Evolutionary conservation across 2,329 filamentous ascomycete species (phyloP), one percentile per base, ranked within the genome.

Genomic region (Acrocalymma vagum): DNA sequence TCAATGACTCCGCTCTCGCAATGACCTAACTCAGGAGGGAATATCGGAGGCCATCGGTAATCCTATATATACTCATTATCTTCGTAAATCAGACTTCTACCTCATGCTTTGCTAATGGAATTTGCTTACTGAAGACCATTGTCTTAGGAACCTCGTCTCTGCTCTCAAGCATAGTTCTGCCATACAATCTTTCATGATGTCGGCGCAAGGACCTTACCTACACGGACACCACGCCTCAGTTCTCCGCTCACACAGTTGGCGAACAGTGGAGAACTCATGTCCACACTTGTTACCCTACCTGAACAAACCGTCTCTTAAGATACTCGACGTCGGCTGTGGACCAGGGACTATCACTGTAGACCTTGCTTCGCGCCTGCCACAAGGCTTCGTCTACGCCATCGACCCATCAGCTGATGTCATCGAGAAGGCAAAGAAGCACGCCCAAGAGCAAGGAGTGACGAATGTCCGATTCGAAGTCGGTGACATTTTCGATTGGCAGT

Each of bases 321-420:
- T 78, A 26, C 70, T 78, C 15, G 75, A 79, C 44, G 70, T 77
- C 10, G 76, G 76, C 26, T 72, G 72, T 26, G 76, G 76, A 2
- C 73, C 75, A 4, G 75, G 76, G n/a, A 76, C 73, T 22, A 78
- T 79, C 49, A 72, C 73, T 2, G 62, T 66, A 7, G 72, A 72
- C 6, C 58, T 78, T 7, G 72, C 74, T 2, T 55, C 66, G 13
- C 69, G 69, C 43, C 64, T 76, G 6, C 74, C 76, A 3, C 44
- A 71, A 39, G 75, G 74, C 42, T 63, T 68, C 32, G 68, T 78
- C 20, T 72, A 69, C 42, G 76, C 69, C 39, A 70, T 74, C 35
- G 76, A 79, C 51, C 61, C 75, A 27, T 74, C 72, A 5, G 44
- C 63, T 23, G 66, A 71, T 16, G 74, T 78, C 28, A 62, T 78